Evolutionary conservation across 176 grass and related monocot species (phyloP).

Genomic region (Luzula sylvatica): DNA sequence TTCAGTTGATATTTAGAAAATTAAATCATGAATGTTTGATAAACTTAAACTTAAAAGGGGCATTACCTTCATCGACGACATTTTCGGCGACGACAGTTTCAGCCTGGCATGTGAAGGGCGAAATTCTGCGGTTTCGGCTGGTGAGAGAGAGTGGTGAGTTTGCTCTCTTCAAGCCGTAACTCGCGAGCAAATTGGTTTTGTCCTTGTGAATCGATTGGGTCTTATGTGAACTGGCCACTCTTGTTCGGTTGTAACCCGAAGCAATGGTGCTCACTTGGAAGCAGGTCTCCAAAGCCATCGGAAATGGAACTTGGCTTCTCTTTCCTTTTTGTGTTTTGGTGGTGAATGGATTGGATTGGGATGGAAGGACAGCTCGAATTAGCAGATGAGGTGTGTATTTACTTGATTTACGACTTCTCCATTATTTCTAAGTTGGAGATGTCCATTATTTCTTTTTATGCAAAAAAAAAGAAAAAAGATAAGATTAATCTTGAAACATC

Average conservation of each 20-base stretch:
- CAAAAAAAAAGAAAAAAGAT: too few species aligned
- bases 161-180: neutral
- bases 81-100: too few species aligned
- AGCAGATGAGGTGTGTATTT: conserved; percentile 17
- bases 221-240: conserved; percentile 36
- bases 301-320: neutral
- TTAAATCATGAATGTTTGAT: too few species aligned
- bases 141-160: conserved; percentile 4
- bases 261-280: conserved; percentile 46
- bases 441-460: neutral
- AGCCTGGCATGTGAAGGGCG: conserved; percentile 47
- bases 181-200: conserved; percentile 9
- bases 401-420: neutral
- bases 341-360: conserved; percentile 2
- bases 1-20: too few species aligned
- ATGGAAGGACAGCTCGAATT: neutral
- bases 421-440: neutral
- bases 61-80: conserved; percentile 69
- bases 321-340: neutral
- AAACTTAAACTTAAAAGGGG: neutral
- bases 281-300: conserved; percentile 73
- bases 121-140: conserved; percentile 11
- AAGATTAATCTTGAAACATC: too few species aligned
- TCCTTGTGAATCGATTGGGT: conserved; percentile 5
- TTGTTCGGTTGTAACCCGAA: conserved; percentile 27